These are phyloP conservation scores for Trichoderma endophyticum DNA, from an alignment of 2,329 filamentous ascomycete genomes.

Conservation along the genomic window DNA sequence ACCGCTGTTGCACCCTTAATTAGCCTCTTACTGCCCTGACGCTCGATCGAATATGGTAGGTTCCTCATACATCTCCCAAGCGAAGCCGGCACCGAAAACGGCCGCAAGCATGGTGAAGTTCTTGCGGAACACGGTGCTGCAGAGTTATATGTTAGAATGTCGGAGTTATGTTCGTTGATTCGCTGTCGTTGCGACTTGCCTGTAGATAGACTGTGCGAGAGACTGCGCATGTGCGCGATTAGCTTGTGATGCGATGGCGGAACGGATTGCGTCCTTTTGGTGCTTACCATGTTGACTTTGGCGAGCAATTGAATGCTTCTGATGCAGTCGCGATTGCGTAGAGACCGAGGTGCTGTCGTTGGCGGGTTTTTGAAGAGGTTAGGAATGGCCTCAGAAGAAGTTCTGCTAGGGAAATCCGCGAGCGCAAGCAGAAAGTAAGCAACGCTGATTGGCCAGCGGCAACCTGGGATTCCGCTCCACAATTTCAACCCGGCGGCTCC, in stretches of 20 bases:
- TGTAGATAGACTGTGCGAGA: conserved; percentile 38
- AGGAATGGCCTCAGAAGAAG: conserved; percentile 30
- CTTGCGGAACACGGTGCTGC: conserved; percentile 76
- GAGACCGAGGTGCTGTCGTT: conserved; percentile 29
- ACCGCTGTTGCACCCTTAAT: conserved; percentile 52
- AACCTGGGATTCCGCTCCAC: conserved; percentile 23
- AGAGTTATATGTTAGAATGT: conserved; percentile 26
- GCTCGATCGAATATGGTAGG: background rate
- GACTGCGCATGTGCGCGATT: conserved; percentile 38
- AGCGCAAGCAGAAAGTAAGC: conserved; percentile 32
- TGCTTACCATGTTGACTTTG: conserved; percentile 38
- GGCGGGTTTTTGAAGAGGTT: conserved; percentile 27
- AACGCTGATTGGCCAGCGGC: conserved; percentile 31
- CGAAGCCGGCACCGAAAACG: conserved; percentile 86
- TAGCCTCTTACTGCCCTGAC: conserved; percentile 27
- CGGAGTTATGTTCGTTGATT: conserved; percentile 22
- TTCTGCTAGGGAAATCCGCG: conserved; percentile 35
- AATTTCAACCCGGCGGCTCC: conserved; percentile 20
- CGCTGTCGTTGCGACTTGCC: conserved; percentile 34
- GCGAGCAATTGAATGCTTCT: conserved; percentile 32
- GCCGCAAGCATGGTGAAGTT: conserved; percentile 85
- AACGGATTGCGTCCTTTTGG: background rate
- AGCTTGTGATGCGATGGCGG: conserved; percentile 26
- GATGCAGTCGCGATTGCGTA: conserved; percentile 25
- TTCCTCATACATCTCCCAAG: conserved; percentile 78